These are phyloP conservation scores for Suillus subalutaceus DNA, from an alignment of 768 basidiomycete genomes.

Conservation along the genomic window DNA sequence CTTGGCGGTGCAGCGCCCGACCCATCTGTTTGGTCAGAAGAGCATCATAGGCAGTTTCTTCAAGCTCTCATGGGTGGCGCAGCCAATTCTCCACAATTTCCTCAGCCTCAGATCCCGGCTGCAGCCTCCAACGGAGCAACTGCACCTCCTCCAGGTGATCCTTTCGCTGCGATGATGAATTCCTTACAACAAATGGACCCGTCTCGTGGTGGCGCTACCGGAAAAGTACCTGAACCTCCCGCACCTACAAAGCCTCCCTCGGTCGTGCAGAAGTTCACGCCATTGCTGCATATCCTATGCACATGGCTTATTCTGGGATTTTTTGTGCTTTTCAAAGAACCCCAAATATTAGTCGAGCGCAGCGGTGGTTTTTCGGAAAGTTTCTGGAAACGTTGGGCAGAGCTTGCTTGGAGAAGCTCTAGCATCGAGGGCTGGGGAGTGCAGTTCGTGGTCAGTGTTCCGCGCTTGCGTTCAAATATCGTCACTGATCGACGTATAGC, in stretches of 20 bases:
- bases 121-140: slow-evolving; percentile 21
- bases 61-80: slow-evolving; percentile 57
- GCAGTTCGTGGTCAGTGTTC: slow-evolving; percentile 56
- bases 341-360: slow-evolving; percentile 46
- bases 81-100: slow-evolving; percentile 33
- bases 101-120: slow-evolving; percentile 11
- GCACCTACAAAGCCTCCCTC: slow-evolving; percentile 40
- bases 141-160: slow-evolving; percentile 40
- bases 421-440: slow-evolving; percentile 47
- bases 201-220: slow-evolving; percentile 24
- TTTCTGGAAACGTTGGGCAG: slow-evolving; percentile 67
- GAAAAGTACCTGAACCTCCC: slow-evolving; percentile 30
- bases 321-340: slow-evolving; percentile 71
- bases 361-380: slow-evolving; percentile 36
- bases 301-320: slow-evolving; percentile 68
- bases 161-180: slow-evolving; percentile 48
- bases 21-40: slow-evolving; percentile 64
- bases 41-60: slow-evolving; percentile 71
- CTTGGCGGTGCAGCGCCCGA: slow-evolving; percentile 40
- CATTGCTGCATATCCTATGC: slow-evolving; percentile 63
- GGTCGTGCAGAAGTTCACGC: slow-evolving; percentile 60
- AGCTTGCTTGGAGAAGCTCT: slow-evolving; percentile 45
- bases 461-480: slow-evolving; percentile 2
- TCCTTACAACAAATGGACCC: slow-evolving; percentile 30
- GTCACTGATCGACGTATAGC: slow-evolving; percentile 42